These are phyloP conservation scores for Cryptococcus sp. DNA, from an alignment of 1,284 basidiomycete genomes.

Conservation along the genomic window DNA sequence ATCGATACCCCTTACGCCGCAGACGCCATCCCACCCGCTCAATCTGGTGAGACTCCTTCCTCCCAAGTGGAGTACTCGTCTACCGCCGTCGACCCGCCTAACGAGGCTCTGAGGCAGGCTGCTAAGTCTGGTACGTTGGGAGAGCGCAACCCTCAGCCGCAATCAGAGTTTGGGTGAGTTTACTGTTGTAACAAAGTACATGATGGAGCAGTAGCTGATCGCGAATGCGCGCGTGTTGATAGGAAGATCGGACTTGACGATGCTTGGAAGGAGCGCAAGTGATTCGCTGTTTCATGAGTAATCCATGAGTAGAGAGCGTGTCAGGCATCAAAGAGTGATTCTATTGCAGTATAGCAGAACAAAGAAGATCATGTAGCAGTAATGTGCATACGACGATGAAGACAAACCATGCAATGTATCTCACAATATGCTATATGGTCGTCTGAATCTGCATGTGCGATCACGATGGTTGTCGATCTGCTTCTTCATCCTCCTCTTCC, in stretches of 20 bases:
- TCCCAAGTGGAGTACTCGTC: slow-evolving; percentile 31
- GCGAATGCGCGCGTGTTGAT: background rate
- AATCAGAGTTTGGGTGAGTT: slow-evolving; percentile 40
- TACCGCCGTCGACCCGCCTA: slow-evolving; percentile 39
- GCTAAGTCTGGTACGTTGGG: slow-evolving; percentile 38
- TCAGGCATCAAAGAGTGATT: too few relatives aligned
- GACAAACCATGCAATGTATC: background rate
- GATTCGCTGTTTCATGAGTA: background rate
- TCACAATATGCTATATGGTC: background rate
- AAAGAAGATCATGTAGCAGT: too few relatives aligned
- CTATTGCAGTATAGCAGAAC: too few relatives aligned
- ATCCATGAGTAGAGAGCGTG: too few relatives aligned
- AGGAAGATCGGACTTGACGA: slow-evolving; percentile 23
- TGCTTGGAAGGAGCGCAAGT: slow-evolving; percentile 35
- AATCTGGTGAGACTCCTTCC: slow-evolving; percentile 25
- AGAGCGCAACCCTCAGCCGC: slow-evolving; percentile 38
- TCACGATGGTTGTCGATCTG: slow-evolving; percentile 10
- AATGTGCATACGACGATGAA: too few relatives aligned
- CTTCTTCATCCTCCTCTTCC: slow-evolving; percentile 18
- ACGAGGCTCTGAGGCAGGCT: slow-evolving; percentile 32
- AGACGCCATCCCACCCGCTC: slow-evolving; percentile 18
- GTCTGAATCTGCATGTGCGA: background rate
- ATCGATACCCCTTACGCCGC: slow-evolving; percentile 30
- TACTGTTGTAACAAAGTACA: background rate
- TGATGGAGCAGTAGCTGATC: background rate